Evolutionary conservation across 179 eudicot genomes (phyloP).

Genomic region (Silene noctiflora): DNA sequence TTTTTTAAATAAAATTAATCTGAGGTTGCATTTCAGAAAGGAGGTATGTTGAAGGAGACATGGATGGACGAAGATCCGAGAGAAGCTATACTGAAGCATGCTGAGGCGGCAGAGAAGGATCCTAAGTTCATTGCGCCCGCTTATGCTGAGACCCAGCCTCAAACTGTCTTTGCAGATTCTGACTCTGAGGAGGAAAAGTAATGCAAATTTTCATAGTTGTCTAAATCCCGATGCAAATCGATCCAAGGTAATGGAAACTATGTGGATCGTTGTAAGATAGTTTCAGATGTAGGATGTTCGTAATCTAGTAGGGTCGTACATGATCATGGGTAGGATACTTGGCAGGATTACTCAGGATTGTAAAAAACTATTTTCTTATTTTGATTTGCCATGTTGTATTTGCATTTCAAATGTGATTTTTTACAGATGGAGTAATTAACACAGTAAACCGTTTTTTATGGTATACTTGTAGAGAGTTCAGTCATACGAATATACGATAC

Average conservation of each 20-base stretch:
- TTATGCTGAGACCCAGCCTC: slow-evolving; percentile 83
- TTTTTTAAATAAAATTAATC: background rate
- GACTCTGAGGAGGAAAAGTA: slow-evolving; percentile 81
- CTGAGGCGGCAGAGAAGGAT: slow-evolving; percentile 87
- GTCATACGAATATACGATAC: too few relatives aligned
- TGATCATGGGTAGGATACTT: background rate
- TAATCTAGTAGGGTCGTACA: background rate
- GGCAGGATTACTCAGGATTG: background rate
- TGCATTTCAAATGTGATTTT: too few relatives aligned
- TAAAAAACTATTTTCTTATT: too few relatives aligned
- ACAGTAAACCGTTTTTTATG: too few relatives aligned
- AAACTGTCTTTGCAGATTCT: slow-evolving; percentile 69
- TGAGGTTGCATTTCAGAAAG: slow-evolving; percentile 62
- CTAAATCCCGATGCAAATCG: background rate
- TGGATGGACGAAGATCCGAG: slow-evolving; percentile 99
- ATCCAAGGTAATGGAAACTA: background rate
- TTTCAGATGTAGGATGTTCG: background rate
- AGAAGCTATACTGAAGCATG: slow-evolving; percentile 93
- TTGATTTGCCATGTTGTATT: too few relatives aligned
- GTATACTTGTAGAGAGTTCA: too few relatives aligned
- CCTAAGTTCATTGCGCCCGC: slow-evolving; percentile 96
- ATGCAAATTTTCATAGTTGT: background rate
- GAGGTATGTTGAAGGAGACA: slow-evolving; percentile 93
- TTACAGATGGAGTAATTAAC: too few relatives aligned
- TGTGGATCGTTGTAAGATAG: background rate